phyloP scores from a whole-genome alignment of 2,329 filamentous ascomycete species.

The Fusarium sp. region DNA sequence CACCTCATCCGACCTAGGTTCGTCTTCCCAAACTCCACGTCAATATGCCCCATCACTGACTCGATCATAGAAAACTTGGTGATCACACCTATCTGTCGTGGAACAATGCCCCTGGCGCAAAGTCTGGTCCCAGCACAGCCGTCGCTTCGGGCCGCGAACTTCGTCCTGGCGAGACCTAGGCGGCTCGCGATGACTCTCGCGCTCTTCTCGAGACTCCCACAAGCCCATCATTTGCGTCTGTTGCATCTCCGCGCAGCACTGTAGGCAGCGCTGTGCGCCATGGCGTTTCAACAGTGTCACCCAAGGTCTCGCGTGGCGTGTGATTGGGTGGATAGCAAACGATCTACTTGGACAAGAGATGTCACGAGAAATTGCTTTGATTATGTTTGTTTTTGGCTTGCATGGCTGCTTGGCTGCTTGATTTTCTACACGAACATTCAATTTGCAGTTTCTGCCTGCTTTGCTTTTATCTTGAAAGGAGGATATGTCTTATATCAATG shows the following conservation, averaged over 20 bases:
- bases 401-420: slow-evolving; percentile 20
- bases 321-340: slow-evolving; percentile 7
- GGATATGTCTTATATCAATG: slow-evolving; percentile 4
- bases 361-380: slow-evolving; percentile 15
- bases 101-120: slow-evolving; percentile 73
- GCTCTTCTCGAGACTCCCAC: slow-evolving; percentile 33
- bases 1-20: slow-evolving; percentile 92
- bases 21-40: slow-evolving; percentile 45
- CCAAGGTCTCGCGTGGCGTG: background rate
- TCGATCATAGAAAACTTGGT: slow-evolving; percentile 82
- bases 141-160: slow-evolving; percentile 68
- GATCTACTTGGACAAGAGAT: background rate
- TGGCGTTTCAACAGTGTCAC: background rate
- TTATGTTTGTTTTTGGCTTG: slow-evolving; percentile 22
- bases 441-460: slow-evolving; percentile 19
- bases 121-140: slow-evolving; percentile 56
- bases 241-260: slow-evolving; percentile 13
- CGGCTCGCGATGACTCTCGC: slow-evolving; percentile 45
- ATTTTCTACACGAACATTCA: slow-evolving; percentile 39
- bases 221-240: slow-evolving; percentile 25
- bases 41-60: slow-evolving; percentile 6
- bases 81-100: slow-evolving; percentile 98
- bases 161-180: slow-evolving; percentile 58
- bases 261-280: slow-evolving; percentile 1
- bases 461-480: slow-evolving; percentile 23